Evolutionary conservation across 306 rosid species (phyloP), one percentile per base, ranked within the genome.

Genomic region (Fagus sylvatica): DNA sequence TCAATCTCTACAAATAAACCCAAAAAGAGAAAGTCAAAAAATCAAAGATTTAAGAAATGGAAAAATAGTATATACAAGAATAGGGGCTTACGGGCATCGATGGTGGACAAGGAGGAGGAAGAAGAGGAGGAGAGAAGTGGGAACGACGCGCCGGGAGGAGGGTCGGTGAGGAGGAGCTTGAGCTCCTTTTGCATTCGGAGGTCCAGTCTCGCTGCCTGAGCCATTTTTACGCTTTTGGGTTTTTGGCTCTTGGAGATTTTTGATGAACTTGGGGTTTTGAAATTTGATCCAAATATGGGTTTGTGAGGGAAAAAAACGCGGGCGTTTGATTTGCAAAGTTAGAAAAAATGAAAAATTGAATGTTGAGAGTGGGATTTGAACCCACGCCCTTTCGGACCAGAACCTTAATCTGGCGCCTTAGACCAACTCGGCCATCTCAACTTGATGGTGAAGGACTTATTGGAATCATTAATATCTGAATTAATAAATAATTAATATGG

Each of bases 141-240:
- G 71, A 84, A 80, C 49, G 82, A 73, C 7, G 82, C 71, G 22
- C 87, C 87, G 42, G 74, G 82, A 43, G 87, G 87, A 12, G 85
- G 85, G 55, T 84, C 87, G 74, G 85, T 19, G 85, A 84, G 84
- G 59, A 84, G 87, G 33, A 84, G 78, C 80, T 77, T 84, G 74
- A 77, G 85, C 82, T 84, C 87, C 81, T 84, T 84, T 73, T 84
- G 85, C 75, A 84, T 37, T 34, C 87, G 82, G 57, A 84, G 87
- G 79, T 48, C 77, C 36, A 77, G 85, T 80, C 85, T 60, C 82
- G 85, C 85, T 4, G 87, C 85, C 75, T 77, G 87, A 43, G 85
- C 85, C 86, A 83, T 83, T 70, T 66, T 17, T n/a, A 37, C 46
- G 51, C 61, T 34, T 43, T 43, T 43, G 8, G 49, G 49, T 43